Conservation (phyloP, 495 filamentous ascomycete genomes). For the Aspergillus asperescens region DNA sequence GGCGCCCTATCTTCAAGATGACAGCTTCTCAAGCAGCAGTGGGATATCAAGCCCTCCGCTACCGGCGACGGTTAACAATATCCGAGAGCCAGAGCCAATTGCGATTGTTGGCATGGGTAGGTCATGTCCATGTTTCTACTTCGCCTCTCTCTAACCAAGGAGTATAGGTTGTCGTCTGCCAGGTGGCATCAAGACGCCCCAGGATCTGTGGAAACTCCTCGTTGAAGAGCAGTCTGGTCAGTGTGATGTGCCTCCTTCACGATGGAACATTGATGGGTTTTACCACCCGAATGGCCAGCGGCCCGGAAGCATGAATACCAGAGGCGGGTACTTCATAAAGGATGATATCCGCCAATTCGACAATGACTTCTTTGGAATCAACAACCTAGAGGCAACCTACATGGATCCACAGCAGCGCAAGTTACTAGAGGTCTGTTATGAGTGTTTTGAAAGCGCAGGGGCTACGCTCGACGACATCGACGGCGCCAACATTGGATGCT, state of each 20-base stretch:
- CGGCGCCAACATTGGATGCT: slow-evolving; percentile 40
- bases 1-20: too few species aligned
- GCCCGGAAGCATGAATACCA: neutral
- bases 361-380: slow-evolving; percentile 7
- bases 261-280: slow-evolving; percentile 4
- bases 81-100: too few species aligned
- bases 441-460: slow-evolving; percentile 24
- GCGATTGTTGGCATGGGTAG: too few species aligned
- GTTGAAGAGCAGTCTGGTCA: too few species aligned
- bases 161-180: too few species aligned
- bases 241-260: neutral
- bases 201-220: too few species aligned
- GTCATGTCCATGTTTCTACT: too few species aligned
- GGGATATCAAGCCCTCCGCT: too few species aligned
- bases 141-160: too few species aligned
- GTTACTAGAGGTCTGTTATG: slow-evolving; percentile 25
- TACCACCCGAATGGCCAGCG: slow-evolving; percentile 1
- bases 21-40: too few species aligned
- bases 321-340: slow-evolving; percentile 6
- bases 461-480: slow-evolving; percentile 20
- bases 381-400: neutral
- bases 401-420: slow-evolving; percentile 13
- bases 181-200: too few species aligned
- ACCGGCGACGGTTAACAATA: too few species aligned
- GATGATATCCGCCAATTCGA: slow-evolving; percentile 3